Evolutionary conservation across 805 yeast species (phyloP).

Genomic region (Pichia cabralensis): DNA sequence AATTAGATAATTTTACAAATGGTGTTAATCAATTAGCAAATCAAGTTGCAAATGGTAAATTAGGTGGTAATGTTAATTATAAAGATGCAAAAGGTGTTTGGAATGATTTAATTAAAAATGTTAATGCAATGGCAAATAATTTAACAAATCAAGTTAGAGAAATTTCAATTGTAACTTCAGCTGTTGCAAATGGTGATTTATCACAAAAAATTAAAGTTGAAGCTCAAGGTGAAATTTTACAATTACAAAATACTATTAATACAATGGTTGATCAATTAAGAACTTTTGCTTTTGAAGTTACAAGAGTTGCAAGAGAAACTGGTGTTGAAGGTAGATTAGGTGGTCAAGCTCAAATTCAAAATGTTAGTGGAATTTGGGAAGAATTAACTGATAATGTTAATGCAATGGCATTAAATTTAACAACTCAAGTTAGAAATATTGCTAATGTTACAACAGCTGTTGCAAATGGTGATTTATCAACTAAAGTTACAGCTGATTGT

Average conservation of each 20-base stretch:
- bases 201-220: conserved; percentile 78
- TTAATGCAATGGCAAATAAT: conserved; percentile 81
- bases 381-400: conserved; percentile 80
- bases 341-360: conserved; percentile 74
- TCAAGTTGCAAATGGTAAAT: conserved; percentile 82
- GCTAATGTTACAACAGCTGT: conserved; percentile 86
- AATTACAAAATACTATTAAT: conserved; percentile 77
- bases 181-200: conserved; percentile 81
- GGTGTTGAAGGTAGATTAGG: conserved; percentile 86
- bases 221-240: conserved; percentile 85
- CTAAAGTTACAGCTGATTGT: conserved; percentile 80
- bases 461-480: conserved; percentile 72
- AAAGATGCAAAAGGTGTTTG: conserved; percentile 84
- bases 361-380: conserved; percentile 82
- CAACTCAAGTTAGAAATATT: conserved; percentile 80
- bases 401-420: conserved; percentile 81
- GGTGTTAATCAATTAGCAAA: conserved; percentile 83
- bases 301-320: conserved; percentile 80
- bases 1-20: conserved; percentile 67
- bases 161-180: conserved; percentile 82
- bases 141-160: conserved; percentile 82
- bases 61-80: conserved; percentile 82
- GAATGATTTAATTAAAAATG: conserved; percentile 76
- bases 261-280: conserved; percentile 83
- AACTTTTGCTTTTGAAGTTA: conserved; percentile 77